Base-by-base conservation (phyloP, 2,329 filamentous ascomycete genomes). In the Colletotrichum sp. region DNA sequence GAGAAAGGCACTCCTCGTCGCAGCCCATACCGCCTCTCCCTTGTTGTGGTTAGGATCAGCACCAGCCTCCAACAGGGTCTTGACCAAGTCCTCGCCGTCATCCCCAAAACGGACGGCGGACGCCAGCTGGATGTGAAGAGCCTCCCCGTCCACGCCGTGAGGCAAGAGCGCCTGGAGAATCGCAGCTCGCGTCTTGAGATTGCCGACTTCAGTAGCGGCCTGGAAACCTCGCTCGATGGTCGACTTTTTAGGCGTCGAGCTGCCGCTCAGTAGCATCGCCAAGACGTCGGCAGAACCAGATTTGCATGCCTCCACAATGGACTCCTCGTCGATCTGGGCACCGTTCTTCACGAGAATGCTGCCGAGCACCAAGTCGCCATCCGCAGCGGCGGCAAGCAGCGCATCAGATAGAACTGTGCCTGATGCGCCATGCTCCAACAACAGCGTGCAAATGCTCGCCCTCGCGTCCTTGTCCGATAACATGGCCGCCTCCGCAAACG, bases 11-110 rank as follows among this genome's bases (percentile, higher is more conserved):
- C 88, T 89, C 43, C 87, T 84, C 1, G 89, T 88, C 2, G 90
- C 89, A 13, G 89, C 88, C 77, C 90, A 88, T 6, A 92, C 86
- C 6, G 89, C 88, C 69, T 91, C 89, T 2, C 90, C 90, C 12
- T 87, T 85, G 25, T 88, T 88, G 79, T 88, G 88, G 78, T 92
- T 89, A 0, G 89, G 87, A 69, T 89, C 88, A 5, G 91, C 91
- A 81, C 77, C 9, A 25, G 72, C 75, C 25, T 81, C 81, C 6
- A 93, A 82, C 22, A 93, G 79, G 12, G 91, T 86, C 32, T 82
- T 83, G 36, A 92, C 85, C 16, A 92, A 81, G 8, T 85, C 84
- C 32, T 86, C 84, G 2, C 87, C 89, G 3, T 85, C 85, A 32
- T 88, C 86, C 0, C 89, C 89, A 68, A 87, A 91, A 55, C 88